phyloP scores from a whole-genome alignment of 768 basidiomycete species.

The Termitomyces sp. region DNA sequence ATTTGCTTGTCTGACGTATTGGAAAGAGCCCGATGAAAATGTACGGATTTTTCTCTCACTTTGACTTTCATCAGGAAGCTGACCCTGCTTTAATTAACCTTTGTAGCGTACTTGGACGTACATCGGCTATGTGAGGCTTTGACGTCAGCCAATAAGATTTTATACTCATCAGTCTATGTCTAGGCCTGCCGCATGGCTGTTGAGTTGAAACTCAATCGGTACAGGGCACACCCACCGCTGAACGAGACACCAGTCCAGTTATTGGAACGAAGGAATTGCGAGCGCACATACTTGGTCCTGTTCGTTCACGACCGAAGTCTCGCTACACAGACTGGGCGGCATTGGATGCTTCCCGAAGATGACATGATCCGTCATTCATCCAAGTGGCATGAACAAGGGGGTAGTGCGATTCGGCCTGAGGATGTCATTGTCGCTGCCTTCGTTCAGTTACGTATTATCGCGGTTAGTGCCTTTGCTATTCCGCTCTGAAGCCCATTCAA shows the following conservation, averaged over 20 bases:
- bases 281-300: constrained; percentile 80
- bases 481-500: background rate
- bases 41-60: constrained; percentile 25
- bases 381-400: constrained; percentile 66
- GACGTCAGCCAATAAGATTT: background rate
- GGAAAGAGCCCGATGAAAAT: constrained; percentile 84
- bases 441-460: constrained; percentile 70
- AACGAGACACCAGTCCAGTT: constrained; percentile 61
- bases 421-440: constrained; percentile 79
- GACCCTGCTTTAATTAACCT: constrained; percentile 11
- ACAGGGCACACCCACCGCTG: constrained; percentile 43
- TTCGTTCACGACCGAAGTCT: constrained; percentile 85
- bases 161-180: background rate
- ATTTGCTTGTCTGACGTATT: constrained; percentile 84
- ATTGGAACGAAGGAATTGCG: constrained; percentile 76
- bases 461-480: constrained; percentile 33
- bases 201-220: constrained; percentile 75
- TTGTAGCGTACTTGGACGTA: constrained; percentile 78
- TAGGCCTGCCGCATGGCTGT: constrained; percentile 87
- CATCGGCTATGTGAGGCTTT: constrained; percentile 68
- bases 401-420: constrained; percentile 55
- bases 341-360: constrained; percentile 88
- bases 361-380: constrained; percentile 65
- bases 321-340: constrained; percentile 79
- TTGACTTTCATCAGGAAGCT: constrained; percentile 6